Evolutionary conservation across 176 grass and related monocot genomes (phyloP).

Genomic region (Lolium perenne): DNA sequence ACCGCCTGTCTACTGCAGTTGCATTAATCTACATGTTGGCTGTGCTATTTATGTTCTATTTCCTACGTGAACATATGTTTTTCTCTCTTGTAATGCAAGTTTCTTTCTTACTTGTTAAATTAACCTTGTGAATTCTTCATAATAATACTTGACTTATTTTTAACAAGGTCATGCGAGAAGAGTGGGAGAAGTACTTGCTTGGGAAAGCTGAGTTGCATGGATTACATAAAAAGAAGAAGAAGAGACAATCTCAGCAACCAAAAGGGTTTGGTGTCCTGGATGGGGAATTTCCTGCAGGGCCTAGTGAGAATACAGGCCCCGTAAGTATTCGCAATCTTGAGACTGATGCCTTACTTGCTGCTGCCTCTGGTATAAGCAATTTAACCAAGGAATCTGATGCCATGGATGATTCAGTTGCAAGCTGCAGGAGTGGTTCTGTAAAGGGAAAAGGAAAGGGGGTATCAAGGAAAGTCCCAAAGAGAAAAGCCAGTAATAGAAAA

Average conservation of each 20-base stretch:
- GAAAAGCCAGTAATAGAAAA: conserved; percentile 42
- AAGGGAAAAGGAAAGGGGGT: conserved; percentile 68
- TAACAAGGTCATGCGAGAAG: conserved; percentile 76
- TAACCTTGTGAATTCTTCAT: conserved; percentile 30
- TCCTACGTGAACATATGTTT: not conserved
- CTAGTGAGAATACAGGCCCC: conserved; percentile 61
- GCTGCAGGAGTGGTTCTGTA: conserved; percentile 37
- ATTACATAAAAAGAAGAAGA: conserved; percentile 72
- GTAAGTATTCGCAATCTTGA: conserved; percentile 79
- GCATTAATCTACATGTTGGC: conserved; percentile 3
- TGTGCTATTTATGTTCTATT: not conserved
- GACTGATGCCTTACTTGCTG: conserved; percentile 82
- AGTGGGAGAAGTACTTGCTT: conserved; percentile 96
- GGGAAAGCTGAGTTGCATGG: conserved; percentile 78
- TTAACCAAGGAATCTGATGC: conserved; percentile 57
- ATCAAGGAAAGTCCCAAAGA: conserved; percentile 56
- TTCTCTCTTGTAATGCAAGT: conserved; percentile 20
- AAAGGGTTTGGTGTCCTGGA: conserved; percentile 95
- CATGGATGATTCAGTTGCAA: conserved; percentile 48
- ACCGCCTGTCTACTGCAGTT: not conserved
- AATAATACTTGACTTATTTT: conserved; percentile 40
- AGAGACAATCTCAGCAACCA: conserved; percentile 73
- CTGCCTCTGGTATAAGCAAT: conserved; percentile 75
- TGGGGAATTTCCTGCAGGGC: conserved; percentile 62
- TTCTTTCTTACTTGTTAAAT: conserved; percentile 21